Evolutionary conservation across 2,329 filamentous ascomycete genomes (phyloP).

Genomic region (Leptographium galeiforme): DNA sequence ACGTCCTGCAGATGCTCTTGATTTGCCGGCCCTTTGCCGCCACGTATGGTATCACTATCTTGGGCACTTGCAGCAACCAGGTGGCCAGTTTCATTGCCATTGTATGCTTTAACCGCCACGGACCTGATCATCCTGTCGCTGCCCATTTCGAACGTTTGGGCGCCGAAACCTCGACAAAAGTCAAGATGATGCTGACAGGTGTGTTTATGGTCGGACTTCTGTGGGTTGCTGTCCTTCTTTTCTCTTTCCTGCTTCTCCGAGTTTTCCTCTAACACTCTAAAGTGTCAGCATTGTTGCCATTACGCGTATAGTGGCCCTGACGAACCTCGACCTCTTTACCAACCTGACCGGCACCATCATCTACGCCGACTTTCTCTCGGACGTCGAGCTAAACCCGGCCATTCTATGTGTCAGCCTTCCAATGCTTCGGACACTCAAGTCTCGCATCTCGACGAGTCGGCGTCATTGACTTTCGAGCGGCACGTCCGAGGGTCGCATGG

Average conservation of each 20-base stretch:
- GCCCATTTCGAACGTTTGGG: background rate
- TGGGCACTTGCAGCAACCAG: background rate
- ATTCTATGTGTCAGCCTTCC: background rate
- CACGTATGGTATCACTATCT: background rate
- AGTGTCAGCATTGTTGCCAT: background rate
- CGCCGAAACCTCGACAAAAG: background rate
- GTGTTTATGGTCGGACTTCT: background rate
- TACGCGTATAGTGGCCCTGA: background rate
- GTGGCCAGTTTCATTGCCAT: background rate
- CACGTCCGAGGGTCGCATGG: background rate
- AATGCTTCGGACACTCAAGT: background rate
- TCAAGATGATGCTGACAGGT: background rate
- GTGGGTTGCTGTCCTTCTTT: background rate
- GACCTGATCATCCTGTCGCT: background rate
- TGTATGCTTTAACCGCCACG: background rate
- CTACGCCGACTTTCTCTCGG: background rate
- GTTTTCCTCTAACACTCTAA: background rate
- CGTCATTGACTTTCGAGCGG: background rate
- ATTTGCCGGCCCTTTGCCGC: background rate
- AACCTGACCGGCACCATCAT: conserved; percentile 1
- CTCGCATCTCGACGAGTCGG: background rate
- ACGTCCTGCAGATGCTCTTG: background rate
- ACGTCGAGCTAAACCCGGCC: background rate
- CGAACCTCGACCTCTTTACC: background rate
- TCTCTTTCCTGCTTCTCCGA: background rate